phyloP scores from a whole-genome alignment of 768 basidiomycete genomes.

The Amanita fuliginea region DNA sequence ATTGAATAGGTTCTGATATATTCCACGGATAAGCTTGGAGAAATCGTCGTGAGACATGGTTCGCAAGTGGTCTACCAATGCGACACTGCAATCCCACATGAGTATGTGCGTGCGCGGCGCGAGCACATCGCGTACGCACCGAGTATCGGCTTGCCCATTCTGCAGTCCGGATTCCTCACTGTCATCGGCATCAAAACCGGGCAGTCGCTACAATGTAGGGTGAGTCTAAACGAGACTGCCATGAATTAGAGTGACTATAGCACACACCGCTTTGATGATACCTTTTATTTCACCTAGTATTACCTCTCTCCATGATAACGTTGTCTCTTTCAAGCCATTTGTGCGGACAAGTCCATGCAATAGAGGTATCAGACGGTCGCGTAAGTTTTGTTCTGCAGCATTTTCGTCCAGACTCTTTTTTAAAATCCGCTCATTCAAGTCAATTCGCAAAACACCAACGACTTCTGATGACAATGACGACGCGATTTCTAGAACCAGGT shows the following conservation, averaged over 20 bases:
- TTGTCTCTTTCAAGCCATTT: slow-evolving; percentile 56
- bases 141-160: slow-evolving; percentile 4
- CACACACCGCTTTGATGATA: slow-evolving; percentile 48
- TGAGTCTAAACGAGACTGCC: background rate
- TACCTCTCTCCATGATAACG: slow-evolving; percentile 59
- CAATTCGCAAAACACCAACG: slow-evolving; percentile 55
- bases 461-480: slow-evolving; percentile 69
- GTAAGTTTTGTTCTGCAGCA: slow-evolving; percentile 32
- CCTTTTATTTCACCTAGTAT: slow-evolving; percentile 50
- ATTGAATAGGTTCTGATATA: slow-evolving; percentile 53
- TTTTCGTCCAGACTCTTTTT: slow-evolving; percentile 18
- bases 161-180: slow-evolving; percentile 13
- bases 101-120: background rate
- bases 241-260: background rate
- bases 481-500: slow-evolving; percentile 65
- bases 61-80: slow-evolving; percentile 45
- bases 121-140: background rate
- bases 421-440: slow-evolving; percentile 46
- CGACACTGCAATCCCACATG: slow-evolving; percentile 20
- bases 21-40: slow-evolving; percentile 40
- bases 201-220: slow-evolving; percentile 36
- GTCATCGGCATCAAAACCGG: slow-evolving; percentile 45
- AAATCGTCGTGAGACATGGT: slow-evolving; percentile 64
- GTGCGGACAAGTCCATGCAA: slow-evolving; percentile 71
- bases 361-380: slow-evolving; percentile 60